Percentiles rank a stretch among this genome's conserved stretches.
These are phyloP conservation scores for Apocynum venetum DNA, from an alignment of 257 asterid genomes.

Conservation along the genomic window DNA sequence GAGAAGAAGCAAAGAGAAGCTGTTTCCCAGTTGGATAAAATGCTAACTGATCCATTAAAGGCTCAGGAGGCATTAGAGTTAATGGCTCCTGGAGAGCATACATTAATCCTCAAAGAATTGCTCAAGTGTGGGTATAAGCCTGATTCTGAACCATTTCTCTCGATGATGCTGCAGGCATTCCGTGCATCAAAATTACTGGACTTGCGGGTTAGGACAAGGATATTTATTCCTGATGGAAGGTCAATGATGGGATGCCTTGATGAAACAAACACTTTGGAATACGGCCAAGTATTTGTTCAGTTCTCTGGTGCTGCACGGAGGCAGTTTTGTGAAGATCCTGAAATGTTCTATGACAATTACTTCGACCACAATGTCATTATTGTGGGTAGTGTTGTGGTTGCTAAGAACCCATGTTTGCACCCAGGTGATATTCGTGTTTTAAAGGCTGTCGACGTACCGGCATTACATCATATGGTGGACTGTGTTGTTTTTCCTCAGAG, in stretches of 20 bases:
- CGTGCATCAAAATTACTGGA: constrained; percentile 70
- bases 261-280: constrained; percentile 20
- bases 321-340: constrained; percentile 30
- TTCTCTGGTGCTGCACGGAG: constrained; percentile 40
- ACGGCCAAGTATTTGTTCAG: constrained; percentile 85
- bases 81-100: constrained; percentile 84
- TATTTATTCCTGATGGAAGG: constrained; percentile 65
- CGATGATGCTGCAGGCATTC: constrained; percentile 84
- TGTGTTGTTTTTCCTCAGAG: too few relatives aligned
- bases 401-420: constrained; percentile 93
- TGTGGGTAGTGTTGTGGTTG: constrained; percentile 62
- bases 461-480: constrained; percentile 37
- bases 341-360: constrained; percentile 13
- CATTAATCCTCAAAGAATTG: constrained; percentile 72
- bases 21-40: too few relatives aligned
- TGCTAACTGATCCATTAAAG: too few relatives aligned
- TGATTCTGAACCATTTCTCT: constrained; percentile 38
- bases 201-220: constrained; percentile 54
- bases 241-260: constrained; percentile 94
- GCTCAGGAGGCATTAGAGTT: constrained; percentile 59
- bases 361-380: constrained; percentile 25
- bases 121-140: constrained; percentile 61
- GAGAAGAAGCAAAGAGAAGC: constrained; percentile 22
- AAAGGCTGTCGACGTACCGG: constrained; percentile 51
- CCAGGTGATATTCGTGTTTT: constrained; percentile 30